Evolutionary conservation across 495 filamentous ascomycete genomes (phyloP), one percentile per base, ranked within the genome.

Genomic region (Neurospora sp.): DNA sequence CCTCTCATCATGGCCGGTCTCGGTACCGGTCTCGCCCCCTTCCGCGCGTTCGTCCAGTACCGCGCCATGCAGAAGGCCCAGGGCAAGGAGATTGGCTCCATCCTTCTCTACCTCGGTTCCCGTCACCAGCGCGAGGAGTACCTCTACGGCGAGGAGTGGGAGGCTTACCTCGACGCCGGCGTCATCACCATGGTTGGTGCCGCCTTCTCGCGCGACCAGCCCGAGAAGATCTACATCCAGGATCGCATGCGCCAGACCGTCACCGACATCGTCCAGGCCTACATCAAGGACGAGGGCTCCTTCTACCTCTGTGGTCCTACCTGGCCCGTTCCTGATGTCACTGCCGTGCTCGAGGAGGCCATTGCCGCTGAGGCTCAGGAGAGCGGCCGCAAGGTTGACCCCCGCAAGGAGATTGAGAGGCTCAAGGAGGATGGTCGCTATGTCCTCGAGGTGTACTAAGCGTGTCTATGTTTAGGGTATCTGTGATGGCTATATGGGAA

Each of bases 261-360:
- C 42, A 81, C 82, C n/a, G 92, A 97, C 70, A 94, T 99, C 71
- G 88, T 95, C 73, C 83, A 96, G 81, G 93, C 94, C 8, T 98
- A 98, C 80, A 89, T 97, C 78, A 86, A 90, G 79, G 87, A 97
- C 73, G 92, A 94, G 74, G 96, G 96, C 69, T 88, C 90, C 10
- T 99, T 99, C 84, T 99, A 99, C 82, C 89, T 99, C 31, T 99
- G 96, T 78, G 96, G 96, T 69, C 96, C 96, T 20, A 98, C 96
- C 20, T 98, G 96, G 96, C 96, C 96, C 9, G 96, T 99, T 59
- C 96, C 96, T n/a, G 96, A 99, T 83, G 96, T 99, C 35, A 97
- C 94, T 10, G 90, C 89, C 69, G 96, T 98, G 73, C 82, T 99
- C 73, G 88, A 97, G 85, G 96, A 98, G 85, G 96, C 96, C 7